Percentiles rank a stretch among this genome's conserved stretches.
phyloP scores from a whole-genome alignment of 1,284 basidiomycete genomes.

The Neonothopanus nambi region DNA sequence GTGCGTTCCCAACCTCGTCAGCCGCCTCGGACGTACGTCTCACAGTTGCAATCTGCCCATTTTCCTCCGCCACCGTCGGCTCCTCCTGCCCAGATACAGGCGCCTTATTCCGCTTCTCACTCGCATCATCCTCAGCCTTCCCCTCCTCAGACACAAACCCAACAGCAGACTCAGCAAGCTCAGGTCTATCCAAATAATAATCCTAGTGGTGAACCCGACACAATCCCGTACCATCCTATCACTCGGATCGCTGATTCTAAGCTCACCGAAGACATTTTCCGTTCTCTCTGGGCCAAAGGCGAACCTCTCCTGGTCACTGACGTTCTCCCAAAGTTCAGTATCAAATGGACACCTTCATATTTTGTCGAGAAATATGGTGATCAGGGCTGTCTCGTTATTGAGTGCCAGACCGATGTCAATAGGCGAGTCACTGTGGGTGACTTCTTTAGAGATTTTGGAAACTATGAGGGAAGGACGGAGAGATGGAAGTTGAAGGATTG shows the following conservation, averaged over 20 bases:
- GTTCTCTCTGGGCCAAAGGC: slow-evolving; percentile 69
- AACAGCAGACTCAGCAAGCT: neutral
- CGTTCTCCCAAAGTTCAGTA: slow-evolving; percentile 58
- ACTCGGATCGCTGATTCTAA: slow-evolving; percentile 47
- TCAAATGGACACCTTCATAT: slow-evolving; percentile 81
- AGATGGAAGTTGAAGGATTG: slow-evolving; percentile 93
- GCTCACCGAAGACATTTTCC: slow-evolving; percentile 65
- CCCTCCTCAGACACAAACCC: neutral
- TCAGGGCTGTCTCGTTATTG: slow-evolving; percentile 72
- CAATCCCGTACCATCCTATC: slow-evolving; percentile 46
- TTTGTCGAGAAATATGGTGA: slow-evolving; percentile 72
- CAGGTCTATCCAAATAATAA: neutral
- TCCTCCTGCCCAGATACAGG: neutral
- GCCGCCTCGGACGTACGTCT: neutral
- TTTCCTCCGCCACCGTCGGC: neutral
- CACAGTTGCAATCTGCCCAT: slow-evolving; percentile 3
- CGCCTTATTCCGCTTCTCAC: neutral
- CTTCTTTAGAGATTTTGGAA: slow-evolving; percentile 83
- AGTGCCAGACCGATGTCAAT: slow-evolving; percentile 75
- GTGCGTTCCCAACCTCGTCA: neutral
- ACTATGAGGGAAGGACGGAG: slow-evolving; percentile 48
- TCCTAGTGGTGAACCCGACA: slow-evolving; percentile 9
- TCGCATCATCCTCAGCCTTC: neutral
- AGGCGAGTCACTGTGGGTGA: slow-evolving; percentile 65
- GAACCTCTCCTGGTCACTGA: slow-evolving; percentile 77